Conservation (phyloP, 768 basidiomycete species). For the Boletales sp. region DNA sequence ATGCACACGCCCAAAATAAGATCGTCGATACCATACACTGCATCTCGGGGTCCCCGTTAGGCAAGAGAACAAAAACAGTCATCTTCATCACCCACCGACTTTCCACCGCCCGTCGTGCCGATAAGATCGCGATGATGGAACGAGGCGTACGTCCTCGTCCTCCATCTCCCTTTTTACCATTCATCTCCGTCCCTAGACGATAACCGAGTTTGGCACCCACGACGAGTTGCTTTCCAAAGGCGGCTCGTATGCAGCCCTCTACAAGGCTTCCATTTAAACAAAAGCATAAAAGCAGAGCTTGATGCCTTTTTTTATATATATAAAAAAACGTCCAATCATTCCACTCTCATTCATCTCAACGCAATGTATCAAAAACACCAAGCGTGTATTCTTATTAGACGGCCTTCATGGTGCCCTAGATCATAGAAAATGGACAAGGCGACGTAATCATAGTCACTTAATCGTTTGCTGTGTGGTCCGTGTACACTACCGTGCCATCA, state of each 20-base stretch:
- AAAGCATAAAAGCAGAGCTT: conserved; percentile 14
- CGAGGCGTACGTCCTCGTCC: conserved; percentile 47
- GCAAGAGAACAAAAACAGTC: conserved; percentile 63
- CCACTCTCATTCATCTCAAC: conserved; percentile 14
- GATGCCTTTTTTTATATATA: neutral
- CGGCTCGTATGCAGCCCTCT: conserved; percentile 67
- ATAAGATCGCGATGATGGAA: conserved; percentile 87
- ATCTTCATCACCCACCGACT: conserved; percentile 84
- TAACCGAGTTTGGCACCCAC: conserved; percentile 75
- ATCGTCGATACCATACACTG: conserved; percentile 74
- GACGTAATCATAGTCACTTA: conserved; percentile 26
- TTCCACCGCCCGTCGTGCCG: conserved; percentile 75
- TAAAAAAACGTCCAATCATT: conserved; percentile 8
- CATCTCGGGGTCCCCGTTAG: conserved; percentile 54
- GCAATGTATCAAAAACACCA: conserved; percentile 22
- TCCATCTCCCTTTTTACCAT: conserved; percentile 7
- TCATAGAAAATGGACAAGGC: conserved; percentile 14
- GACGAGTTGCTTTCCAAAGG: conserved; percentile 57
- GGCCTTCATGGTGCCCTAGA: conserved; percentile 21
- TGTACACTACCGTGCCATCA: conserved; percentile 63
- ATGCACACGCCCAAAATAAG: conserved; percentile 74
- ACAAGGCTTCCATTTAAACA: conserved; percentile 58
- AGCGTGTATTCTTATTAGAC: conserved; percentile 12
- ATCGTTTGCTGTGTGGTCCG: conserved; percentile 57
- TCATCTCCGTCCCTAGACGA: conserved; percentile 45